Evolutionary conservation across 2,329 filamentous ascomycete genomes (phyloP).

Genomic region (Leptosphaerulina australis): DNA sequence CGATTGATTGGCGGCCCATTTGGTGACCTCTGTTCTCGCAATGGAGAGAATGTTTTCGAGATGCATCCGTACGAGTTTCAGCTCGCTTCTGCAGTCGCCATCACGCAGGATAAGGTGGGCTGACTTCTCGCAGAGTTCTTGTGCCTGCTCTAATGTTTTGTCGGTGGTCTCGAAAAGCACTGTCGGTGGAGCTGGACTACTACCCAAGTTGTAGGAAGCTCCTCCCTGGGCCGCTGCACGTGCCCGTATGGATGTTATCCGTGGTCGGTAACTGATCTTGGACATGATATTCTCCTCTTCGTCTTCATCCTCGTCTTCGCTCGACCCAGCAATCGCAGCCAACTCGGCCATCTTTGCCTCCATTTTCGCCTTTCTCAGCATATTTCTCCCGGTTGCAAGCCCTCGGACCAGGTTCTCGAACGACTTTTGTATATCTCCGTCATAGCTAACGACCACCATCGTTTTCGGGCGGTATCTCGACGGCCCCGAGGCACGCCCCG

Average conservation of each 20-base stretch:
- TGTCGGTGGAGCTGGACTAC: slow-evolving; percentile 24
- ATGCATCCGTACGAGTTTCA: slow-evolving; percentile 70
- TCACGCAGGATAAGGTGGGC: slow-evolving; percentile 90
- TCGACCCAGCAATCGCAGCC: slow-evolving; percentile 43
- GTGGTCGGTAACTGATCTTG: slow-evolving; percentile 48
- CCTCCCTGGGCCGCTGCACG: slow-evolving; percentile 26
- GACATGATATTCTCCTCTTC: slow-evolving; percentile 36
- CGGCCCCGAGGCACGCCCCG: slow-evolving; percentile 49
- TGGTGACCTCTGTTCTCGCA: slow-evolving; percentile 54
- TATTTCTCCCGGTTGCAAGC: slow-evolving; percentile 78
- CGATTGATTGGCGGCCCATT: slow-evolving; percentile 27
- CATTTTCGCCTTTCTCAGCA: slow-evolving; percentile 87
- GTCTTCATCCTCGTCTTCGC: slow-evolving; percentile 34
- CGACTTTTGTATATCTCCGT: slow-evolving; percentile 80
- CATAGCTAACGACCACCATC: slow-evolving; percentile 90
- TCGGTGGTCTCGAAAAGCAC: slow-evolving; percentile 69
- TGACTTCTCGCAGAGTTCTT: slow-evolving; percentile 81
- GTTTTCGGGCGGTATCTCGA: slow-evolving; percentile 71
- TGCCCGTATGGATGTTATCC: slow-evolving; percentile 41
- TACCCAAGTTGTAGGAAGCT: slow-evolving; percentile 11
- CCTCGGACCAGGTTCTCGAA: slow-evolving; percentile 84
- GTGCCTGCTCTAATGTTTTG: slow-evolving; percentile 77
- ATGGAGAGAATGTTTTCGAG: slow-evolving; percentile 68
- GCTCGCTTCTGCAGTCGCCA: slow-evolving; percentile 80
- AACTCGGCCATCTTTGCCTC: slow-evolving; percentile 70